Base-by-base conservation (phyloP, 2,329 filamentous ascomycete genomes). In the Scedosporium minutisporum region DNA sequence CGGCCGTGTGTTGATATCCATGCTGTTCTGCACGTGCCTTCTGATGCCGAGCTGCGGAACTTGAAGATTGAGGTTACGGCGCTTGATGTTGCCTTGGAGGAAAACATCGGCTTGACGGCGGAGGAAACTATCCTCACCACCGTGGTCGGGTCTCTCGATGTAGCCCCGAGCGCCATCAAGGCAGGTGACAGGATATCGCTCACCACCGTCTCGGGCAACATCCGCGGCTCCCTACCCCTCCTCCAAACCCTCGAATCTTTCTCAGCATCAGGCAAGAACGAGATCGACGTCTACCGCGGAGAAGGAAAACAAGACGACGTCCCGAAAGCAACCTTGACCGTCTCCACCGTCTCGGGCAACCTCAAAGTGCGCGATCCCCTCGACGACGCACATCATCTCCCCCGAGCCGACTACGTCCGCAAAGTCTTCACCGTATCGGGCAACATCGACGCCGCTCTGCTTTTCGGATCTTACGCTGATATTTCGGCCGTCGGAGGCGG, bases 151-250 rank as follows among this genome's bases (percentile, higher is more conserved):
- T 59, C 73, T 44, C 69, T 84, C 60, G 65, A 61, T 1, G 70
- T 77, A 0, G 73, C 74, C 0, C 66, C 68, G 0, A 57, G 63
- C 16, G 60, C 66, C 18, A 68, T 68, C 60, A 68, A 71, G 21
- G 12, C 12, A 0, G 58, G 42, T 5, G 4, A 10, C 58, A 5
- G 42, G 27, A 21, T 33, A 10, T 10, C 42, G 18, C 51, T 51
- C 10, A 25, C 42, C 4, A 48, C 58, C 42, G 42, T 60, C 71
- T 69, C 3, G 41, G 79, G 78, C 6, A 59, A 69, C 14, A 76
- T 85, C 65, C 64, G 64, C 14, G 82, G 82, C 33, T 76, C 74
- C 69, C 83, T 79, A 73, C 79, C 82, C 0, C 72, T 84, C 1
- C 80, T 78, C 68, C 79, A 83, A 66, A 69, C 75, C 33, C 74